Conservation (phyloP, 2,329 filamentous ascomycete species). For the Fusarium citri region DNA sequence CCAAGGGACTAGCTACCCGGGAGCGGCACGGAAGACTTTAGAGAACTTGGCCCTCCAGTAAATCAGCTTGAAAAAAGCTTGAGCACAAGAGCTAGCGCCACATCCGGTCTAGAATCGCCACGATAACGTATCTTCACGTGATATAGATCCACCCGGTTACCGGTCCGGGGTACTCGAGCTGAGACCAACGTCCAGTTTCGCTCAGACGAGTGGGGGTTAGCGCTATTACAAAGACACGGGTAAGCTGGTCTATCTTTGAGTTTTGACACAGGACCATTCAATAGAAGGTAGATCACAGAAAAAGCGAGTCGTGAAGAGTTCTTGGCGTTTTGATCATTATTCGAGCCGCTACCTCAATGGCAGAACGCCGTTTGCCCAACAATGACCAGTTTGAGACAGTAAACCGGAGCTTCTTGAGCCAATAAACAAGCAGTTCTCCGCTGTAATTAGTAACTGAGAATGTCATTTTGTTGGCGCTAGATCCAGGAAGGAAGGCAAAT, state of each 20-base stretch:
- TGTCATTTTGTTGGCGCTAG: not conserved
- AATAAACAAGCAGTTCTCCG: rapidly evolving
- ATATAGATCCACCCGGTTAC: rapidly evolving
- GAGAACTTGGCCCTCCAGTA: not conserved
- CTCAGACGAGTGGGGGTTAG: not conserved
- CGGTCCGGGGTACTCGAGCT: not conserved
- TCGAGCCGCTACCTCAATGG: not conserved
- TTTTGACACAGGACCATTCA: not conserved
- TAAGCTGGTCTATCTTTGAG: not conserved
- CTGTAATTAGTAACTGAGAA: not conserved
- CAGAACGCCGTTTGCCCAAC: not conserved
- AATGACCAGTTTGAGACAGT: not conserved
- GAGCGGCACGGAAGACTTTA: not conserved
- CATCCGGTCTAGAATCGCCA: rapidly evolving
- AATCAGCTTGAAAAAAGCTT: not conserved
- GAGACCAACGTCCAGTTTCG: too few relatives aligned
- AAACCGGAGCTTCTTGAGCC: not conserved
- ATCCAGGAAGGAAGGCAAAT: not conserved
- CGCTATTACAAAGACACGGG: not conserved
- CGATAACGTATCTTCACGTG: not conserved
- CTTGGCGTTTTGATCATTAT: not conserved
- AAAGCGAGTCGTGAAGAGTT: not conserved
- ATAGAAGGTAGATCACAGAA: not conserved
- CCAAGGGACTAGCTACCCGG: not conserved
- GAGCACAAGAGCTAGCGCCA: not conserved